Percentiles rank a stretch among this genome's conserved stretches.
These are phyloP conservation scores for Poterioochromonas sp. DNA, from an alignment of 352 stramenopile genomes.

Conservation along the genomic window DNA sequence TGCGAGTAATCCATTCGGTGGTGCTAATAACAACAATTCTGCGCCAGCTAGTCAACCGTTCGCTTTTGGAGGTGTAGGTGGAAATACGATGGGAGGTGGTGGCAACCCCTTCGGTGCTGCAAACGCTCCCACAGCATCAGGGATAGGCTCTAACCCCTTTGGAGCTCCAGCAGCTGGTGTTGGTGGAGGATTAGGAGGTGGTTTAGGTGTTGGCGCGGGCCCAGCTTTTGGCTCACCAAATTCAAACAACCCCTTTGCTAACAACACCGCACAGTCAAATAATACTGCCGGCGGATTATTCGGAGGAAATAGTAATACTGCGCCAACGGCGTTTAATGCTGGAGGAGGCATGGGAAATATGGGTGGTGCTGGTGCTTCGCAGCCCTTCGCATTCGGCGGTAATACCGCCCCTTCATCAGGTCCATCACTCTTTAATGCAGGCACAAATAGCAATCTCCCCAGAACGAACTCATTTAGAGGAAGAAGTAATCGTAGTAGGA, in stretches of 20 bases:
- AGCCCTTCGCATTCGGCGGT: no score
- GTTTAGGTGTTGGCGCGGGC: neutral
- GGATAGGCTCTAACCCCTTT: neutral
- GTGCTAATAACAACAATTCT: neutral
- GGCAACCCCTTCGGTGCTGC: neutral
- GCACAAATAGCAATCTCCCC: no score
- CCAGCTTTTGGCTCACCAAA: neutral
- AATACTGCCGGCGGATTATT: neutral
- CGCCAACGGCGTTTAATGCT: neutral
- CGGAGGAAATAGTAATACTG: neutral
- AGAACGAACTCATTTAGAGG: no score
- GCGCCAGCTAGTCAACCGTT: neutral
- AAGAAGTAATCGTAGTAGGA: no score
- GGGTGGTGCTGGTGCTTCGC: no score
- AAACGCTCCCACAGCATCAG: neutral
- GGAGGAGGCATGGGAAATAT: neutral
- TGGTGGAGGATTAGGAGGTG: neutral
- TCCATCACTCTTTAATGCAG: no score
- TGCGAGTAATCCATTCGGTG: neutral
- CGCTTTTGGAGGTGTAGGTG: neutral
- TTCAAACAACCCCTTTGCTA: neutral
- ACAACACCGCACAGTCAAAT: neutral
- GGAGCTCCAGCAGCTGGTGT: neutral
- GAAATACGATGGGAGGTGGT: neutral
- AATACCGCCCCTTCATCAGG: no score